Evolutionary conservation across 441 rosid species (phyloP).

Genomic region (Eruca vesicaria): DNA sequence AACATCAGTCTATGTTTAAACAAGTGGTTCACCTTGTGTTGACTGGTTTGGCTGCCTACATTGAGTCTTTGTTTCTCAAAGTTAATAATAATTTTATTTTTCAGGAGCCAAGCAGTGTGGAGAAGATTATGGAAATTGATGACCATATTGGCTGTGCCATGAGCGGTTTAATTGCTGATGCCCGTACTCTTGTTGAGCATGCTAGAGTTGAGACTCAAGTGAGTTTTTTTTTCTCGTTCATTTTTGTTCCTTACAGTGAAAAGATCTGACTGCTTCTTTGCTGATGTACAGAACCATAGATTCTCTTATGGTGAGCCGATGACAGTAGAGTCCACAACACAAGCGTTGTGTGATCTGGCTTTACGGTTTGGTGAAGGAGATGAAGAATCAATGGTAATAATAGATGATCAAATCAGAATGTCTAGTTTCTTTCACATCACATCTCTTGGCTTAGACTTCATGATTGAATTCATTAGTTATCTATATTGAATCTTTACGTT

Average conservation of each 20-base stretch:
- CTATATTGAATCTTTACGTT: neutral
- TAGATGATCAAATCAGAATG: neutral
- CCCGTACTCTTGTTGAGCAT: conserved; percentile 98
- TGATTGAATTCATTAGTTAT: neutral
- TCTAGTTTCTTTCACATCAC: neutral
- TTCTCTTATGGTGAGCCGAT: conserved; percentile 98
- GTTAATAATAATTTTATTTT: neutral
- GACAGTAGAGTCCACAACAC: conserved; percentile 96
- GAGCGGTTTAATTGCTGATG: conserved; percentile 98
- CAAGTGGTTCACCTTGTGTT: neutral
- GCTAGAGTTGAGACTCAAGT: conserved; percentile 99
- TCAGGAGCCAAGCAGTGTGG: conserved; percentile 98
- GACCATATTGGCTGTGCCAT: conserved; percentile 97
- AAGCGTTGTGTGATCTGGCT: conserved; percentile 94
- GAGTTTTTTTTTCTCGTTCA: conserved; percentile 6
- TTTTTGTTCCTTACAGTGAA: neutral
- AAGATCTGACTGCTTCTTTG: neutral
- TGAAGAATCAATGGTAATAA: conserved; percentile 93
- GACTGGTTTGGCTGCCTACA: neutral
- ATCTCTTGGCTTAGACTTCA: neutral
- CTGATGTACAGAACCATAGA: conserved; percentile 67
- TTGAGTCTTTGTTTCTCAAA: neutral
- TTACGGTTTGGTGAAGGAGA: conserved; percentile 98
- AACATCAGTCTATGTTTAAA: neutral
- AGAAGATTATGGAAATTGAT: conserved; percentile 99